phyloP scores from a whole-genome alignment of 805 yeast genomes.

The Pichia membranifaciens region DNA sequence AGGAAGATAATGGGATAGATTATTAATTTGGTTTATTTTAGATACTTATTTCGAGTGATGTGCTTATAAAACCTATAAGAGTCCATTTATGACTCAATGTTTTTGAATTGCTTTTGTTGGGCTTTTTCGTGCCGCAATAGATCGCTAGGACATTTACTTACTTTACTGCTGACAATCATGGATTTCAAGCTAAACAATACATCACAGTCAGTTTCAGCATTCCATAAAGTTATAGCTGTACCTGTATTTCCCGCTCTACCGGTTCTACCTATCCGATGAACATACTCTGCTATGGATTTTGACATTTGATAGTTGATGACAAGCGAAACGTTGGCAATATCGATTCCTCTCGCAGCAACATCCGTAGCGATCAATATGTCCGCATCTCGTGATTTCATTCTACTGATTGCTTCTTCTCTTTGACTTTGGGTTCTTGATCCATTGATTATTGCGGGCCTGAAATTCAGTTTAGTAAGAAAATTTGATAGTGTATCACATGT shows the following conservation, averaged over 20 bases:
- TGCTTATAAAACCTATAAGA: no score
- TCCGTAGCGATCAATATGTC: conserved; percentile 84
- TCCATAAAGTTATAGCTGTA: conserved; percentile 65
- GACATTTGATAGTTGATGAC: conserved; percentile 88
- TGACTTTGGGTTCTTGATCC: conserved; percentile 83
- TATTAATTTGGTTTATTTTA: no score
- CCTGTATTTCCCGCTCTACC: conserved; percentile 91
- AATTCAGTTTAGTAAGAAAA: conserved; percentile 42
- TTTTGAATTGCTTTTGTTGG: not conserved
- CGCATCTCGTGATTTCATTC: conserved; percentile 48
- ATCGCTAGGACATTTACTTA: conserved; percentile 37
- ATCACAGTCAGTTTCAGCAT: conserved; percentile 44
- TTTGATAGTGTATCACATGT: conserved; percentile 62
- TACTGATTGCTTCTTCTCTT: conserved; percentile 69
- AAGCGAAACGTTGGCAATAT: conserved; percentile 77
- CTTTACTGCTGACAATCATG: conserved; percentile 39
- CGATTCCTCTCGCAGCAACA: conserved; percentile 94
- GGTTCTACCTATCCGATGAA: conserved; percentile 93
- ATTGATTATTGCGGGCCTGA: conserved; percentile 60
- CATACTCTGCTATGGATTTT: conserved; percentile 69
- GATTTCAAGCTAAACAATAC: conserved; percentile 46
- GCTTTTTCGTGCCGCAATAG: conserved; percentile 19
- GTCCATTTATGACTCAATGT: conserved; percentile 10
- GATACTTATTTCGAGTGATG: no score
- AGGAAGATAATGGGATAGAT: not conserved